Evolutionary conservation across 2,329 filamentous ascomycete genomes (phyloP).

Genomic region (Pseudogymnoascus sp.): DNA sequence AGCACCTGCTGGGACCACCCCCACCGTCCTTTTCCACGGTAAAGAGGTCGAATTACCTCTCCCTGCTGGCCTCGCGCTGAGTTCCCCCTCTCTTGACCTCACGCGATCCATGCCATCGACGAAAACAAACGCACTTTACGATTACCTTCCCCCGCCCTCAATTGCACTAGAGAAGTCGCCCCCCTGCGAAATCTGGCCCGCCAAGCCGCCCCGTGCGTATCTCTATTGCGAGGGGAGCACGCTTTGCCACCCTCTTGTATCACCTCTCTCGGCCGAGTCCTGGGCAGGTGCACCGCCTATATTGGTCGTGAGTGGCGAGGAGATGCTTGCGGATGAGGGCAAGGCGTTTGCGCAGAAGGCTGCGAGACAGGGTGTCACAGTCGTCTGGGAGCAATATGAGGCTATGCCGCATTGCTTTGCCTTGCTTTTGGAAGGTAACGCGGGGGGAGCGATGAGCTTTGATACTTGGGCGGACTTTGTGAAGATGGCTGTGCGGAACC

Average conservation of each 20-base stretch:
- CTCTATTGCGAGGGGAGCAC: conserved; percentile 49
- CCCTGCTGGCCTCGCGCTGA: conserved; percentile 55
- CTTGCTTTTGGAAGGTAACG: conserved; percentile 42
- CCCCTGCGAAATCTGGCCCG: conserved; percentile 50
- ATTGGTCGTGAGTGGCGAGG: conserved; percentile 62
- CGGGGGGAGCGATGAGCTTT: conserved; percentile 44
- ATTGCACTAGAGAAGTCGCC: conserved; percentile 35
- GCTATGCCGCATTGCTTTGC: conserved; percentile 75
- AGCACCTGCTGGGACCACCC: conserved; percentile 34
- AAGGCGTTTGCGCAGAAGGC: conserved; percentile 52
- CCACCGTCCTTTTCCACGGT: conserved; percentile 54
- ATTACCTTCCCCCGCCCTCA: conserved; percentile 47
- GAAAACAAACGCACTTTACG: conserved; percentile 44
- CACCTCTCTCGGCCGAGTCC: conserved; percentile 46
- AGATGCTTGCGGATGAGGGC: conserved; percentile 62
- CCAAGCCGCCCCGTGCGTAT: conserved; percentile 43
- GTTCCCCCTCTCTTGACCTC: conserved; percentile 66
- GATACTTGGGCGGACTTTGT: conserved; percentile 51
- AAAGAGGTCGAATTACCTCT: conserved; percentile 50
- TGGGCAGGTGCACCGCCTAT: conserved; percentile 60
- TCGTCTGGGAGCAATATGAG: conserved; percentile 66
- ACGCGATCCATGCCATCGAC: conserved; percentile 54
- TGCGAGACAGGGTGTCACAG: conserved; percentile 46
- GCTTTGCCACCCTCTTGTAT: conserved; percentile 59
- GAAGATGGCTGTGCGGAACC: conserved; percentile 28